Base-by-base conservation (phyloP, 148 eudicot genomes). In the Heliamphora exappendiculata region DNA sequence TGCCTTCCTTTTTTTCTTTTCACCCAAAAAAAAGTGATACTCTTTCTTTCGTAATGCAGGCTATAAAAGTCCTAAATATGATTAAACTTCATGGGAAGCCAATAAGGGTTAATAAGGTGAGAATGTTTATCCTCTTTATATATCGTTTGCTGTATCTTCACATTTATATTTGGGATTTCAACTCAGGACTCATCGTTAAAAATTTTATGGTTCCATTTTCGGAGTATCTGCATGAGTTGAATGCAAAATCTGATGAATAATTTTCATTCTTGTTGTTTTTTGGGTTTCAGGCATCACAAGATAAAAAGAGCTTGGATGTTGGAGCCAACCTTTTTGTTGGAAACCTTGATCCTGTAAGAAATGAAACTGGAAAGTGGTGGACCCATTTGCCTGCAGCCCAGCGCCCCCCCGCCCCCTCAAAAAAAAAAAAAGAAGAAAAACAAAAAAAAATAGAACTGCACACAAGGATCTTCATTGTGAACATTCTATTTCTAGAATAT, bases 251-350 rank as follows among this genome's bases (percentile, higher is more conserved):
- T 73, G 72, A 54, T 39, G 51, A 34, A 4, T 53, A 14, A 16
- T 53, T 53, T 44, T 53, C 33, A 7, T 73, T 47, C 37, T 75
- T 78, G 11, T 67, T 16, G 60, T 53, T 31, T 75, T 70, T 33
- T 82, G 67, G 59, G 51, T 82, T 74, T 45, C 82, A 95, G 99
- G 98, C 99, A 73, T 91, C 98, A 24, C 99, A 96, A 88, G 99
- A 96, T 84, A 93, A 96, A 78, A 92, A 93, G 91, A 89, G 90
- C 83, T 84, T 96, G 83, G 99, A 96, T 91, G 93, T 96, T 77
- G 99, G 99, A 80, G 99, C 99, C 58, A 95, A 96, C 89, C 95
- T 96, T 55, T 96, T 96, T 72, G 84, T 96, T 76, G 99, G 99
- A 73, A 96, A 96, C 83, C 89, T 96, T 80, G 98, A 93, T 69